A percentile compares a stretch with the other conserved stretches of the same genome.
Evolutionary conservation across 2,329 filamentous ascomycete species (phyloP).

Genomic region (Colletotrichum plurivorum): DNA sequence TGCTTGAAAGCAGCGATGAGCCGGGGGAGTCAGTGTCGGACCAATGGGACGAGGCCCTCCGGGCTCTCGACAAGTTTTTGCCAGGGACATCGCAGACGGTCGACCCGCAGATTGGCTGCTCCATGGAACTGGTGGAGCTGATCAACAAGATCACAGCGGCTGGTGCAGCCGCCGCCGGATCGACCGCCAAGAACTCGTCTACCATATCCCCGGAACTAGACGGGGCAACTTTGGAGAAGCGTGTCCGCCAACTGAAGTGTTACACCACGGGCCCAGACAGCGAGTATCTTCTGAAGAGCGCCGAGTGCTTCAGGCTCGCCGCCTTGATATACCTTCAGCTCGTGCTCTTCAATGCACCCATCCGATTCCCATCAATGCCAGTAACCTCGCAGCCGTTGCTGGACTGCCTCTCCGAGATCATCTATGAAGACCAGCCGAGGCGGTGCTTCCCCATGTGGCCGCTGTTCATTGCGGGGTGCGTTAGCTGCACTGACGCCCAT

Average conservation of each 20-base stretch:
- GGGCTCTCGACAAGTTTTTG: not conserved
- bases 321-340: slow-evolving; percentile 19
- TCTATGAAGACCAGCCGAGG: slow-evolving; percentile 1
- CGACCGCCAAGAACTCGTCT: too few species aligned
- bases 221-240: not conserved
- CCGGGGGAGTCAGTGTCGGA: not conserved
- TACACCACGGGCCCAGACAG: not conserved
- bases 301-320: slow-evolving; percentile 23
- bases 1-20: not conserved
- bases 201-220: not conserved
- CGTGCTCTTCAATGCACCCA: not conserved
- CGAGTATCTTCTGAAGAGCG: slow-evolving; percentile 22
- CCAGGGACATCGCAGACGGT: not conserved
- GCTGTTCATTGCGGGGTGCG: slow-evolving; percentile 15
- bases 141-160: slow-evolving; percentile 1
- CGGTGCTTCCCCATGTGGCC: slow-evolving; percentile 25
- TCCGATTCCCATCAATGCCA: slow-evolving; percentile 6
- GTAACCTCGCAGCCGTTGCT: slow-evolving; percentile 9
- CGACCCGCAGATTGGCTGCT: slow-evolving; percentile 17
- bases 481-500: slow-evolving; percentile 11
- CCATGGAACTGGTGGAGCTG: slow-evolving; percentile 1
- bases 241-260: slow-evolving; percentile 16
- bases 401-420: slow-evolving; percentile 8
- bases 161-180: not conserved
- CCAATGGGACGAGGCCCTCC: slow-evolving; percentile 4